phyloP scores from a whole-genome alignment of 2,329 filamentous ascomycete species.

The Colletotrichum sp. region DNA sequence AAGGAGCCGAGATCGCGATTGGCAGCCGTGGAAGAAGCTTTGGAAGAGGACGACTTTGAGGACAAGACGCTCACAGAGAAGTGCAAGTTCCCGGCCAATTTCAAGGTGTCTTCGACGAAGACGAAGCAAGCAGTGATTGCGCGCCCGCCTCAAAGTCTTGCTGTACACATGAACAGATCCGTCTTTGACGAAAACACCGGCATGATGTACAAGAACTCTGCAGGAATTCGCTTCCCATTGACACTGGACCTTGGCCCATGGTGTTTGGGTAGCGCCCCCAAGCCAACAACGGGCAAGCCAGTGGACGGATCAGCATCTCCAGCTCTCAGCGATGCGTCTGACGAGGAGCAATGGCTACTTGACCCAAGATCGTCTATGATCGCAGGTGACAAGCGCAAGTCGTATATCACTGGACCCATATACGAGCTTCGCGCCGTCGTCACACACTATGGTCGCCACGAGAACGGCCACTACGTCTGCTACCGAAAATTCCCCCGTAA shows the following conservation, averaged over 20 bases:
- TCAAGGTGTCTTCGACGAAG: constrained; percentile 80
- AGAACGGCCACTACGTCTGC: constrained; percentile 95
- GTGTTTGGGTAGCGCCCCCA: constrained; percentile 71
- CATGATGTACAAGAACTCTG: constrained; percentile 81
- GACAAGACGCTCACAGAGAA: constrained; percentile 68
- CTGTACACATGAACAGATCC: constrained; percentile 89
- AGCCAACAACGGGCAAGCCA: constrained; percentile 28
- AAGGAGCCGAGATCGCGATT: constrained; percentile 62
- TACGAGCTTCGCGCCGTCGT: constrained; percentile 86
- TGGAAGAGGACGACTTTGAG: constrained; percentile 82
- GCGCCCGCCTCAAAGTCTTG: constrained; percentile 79
- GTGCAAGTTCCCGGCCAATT: constrained; percentile 71
- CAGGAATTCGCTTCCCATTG: constrained; percentile 77
- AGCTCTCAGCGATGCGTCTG: background rate
- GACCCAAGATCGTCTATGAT: constrained; percentile 78
- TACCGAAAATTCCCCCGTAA: constrained; percentile 72
- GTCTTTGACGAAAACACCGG: constrained; percentile 87
- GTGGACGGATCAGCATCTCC: background rate
- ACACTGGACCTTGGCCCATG: constrained; percentile 80
- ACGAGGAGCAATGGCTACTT: constrained; percentile 71
- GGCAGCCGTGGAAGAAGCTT: constrained; percentile 68
- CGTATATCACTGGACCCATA: constrained; percentile 60
- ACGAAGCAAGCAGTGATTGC: constrained; percentile 89
- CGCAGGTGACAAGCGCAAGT: constrained; percentile 55
- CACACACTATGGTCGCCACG: constrained; percentile 88